These are phyloP conservation scores for Pyricularia grisea DNA, from an alignment of 2,329 filamentous ascomycete genomes.

Conservation along the genomic window DNA sequence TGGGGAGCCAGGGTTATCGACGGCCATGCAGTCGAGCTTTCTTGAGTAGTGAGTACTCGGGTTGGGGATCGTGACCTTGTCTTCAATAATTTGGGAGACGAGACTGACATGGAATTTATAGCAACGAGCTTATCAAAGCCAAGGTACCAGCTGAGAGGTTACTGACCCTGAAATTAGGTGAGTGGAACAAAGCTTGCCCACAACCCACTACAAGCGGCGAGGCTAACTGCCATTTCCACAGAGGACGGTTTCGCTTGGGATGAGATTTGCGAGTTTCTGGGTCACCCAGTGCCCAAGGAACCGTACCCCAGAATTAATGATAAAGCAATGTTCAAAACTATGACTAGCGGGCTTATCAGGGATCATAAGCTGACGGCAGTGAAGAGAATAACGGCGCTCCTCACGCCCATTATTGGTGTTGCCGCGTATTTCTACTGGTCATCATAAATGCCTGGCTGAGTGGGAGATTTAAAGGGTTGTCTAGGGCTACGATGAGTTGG, in stretches of 20 bases:
- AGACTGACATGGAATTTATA: conserved; percentile 5
- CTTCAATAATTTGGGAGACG: no score
- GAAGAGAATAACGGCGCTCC: no score
- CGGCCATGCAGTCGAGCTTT: not conserved
- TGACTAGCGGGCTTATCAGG: no score
- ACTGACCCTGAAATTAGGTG: conserved; percentile 18
- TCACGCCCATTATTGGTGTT: no score
- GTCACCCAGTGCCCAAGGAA: conserved; percentile 16
- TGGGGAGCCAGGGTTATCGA: not conserved
- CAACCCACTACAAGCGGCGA: no score
- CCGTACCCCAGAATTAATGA: conserved; percentile 20
- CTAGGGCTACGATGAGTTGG: no score
- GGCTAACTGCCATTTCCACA: no score
- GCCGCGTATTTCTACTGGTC: no score
- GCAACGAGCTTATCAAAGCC: conserved; percentile 15
- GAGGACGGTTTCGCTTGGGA: conserved; percentile 22
- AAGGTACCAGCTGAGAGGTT: conserved; percentile 18
- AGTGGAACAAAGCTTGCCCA: not conserved
- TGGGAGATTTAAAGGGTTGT: no score
- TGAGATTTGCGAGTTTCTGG: conserved; percentile 23
- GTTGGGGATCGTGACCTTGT: not conserved
- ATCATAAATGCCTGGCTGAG: no score
- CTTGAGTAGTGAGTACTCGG: not conserved
- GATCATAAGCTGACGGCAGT: no score
- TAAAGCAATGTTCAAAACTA: conserved; percentile 13